These are phyloP conservation scores for Nicotiana noctiflora DNA, from an alignment of 257 asterid genomes.

Conservation along the genomic window DNA sequence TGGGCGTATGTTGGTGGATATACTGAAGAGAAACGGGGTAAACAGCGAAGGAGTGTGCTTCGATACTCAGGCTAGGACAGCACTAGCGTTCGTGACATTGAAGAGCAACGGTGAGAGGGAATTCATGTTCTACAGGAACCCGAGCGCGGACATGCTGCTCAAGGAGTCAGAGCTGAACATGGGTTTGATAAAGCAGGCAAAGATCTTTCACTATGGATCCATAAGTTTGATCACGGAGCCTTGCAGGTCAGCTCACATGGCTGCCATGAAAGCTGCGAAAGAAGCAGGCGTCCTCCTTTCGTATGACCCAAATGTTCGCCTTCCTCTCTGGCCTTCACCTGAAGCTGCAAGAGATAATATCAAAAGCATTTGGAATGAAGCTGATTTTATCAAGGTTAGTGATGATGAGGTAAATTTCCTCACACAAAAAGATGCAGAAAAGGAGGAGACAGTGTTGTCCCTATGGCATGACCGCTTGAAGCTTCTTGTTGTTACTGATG, in stretches of 20 bases:
- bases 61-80: slow-evolving; percentile 32
- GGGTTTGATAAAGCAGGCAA: slow-evolving; percentile 20
- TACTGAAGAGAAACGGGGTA: slow-evolving; percentile 24
- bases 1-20: slow-evolving; percentile 33
- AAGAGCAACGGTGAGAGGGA: slow-evolving; percentile 35
- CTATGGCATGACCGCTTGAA: slow-evolving; percentile 34
- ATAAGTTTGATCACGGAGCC: slow-evolving; percentile 46
- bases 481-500: slow-evolving; percentile 34
- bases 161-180: slow-evolving; percentile 30
- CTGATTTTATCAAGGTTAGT: slow-evolving; percentile 45
- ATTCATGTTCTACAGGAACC: slow-evolving; percentile 42
- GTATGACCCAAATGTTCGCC: slow-evolving; percentile 41
- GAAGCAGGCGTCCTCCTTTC: slow-evolving; percentile 36
- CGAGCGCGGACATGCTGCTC: slow-evolving; percentile 37
- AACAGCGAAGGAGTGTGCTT: slow-evolving; percentile 31
- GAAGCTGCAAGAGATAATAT: slow-evolving; percentile 32
- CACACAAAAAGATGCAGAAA: slow-evolving; percentile 22
- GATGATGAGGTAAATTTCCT: slow-evolving; percentile 38
- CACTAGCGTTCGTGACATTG: slow-evolving; percentile 33
- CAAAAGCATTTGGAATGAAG: slow-evolving; percentile 36
- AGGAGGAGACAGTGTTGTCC: slow-evolving; percentile 21
- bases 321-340: slow-evolving; percentile 46
- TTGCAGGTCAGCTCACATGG: slow-evolving; percentile 32
- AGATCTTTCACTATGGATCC: slow-evolving; percentile 44
- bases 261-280: slow-evolving; percentile 39